Evolutionary conservation across 2,329 filamentous ascomycete genomes (phyloP).

Genomic region (Ceratocystis destructans): DNA sequence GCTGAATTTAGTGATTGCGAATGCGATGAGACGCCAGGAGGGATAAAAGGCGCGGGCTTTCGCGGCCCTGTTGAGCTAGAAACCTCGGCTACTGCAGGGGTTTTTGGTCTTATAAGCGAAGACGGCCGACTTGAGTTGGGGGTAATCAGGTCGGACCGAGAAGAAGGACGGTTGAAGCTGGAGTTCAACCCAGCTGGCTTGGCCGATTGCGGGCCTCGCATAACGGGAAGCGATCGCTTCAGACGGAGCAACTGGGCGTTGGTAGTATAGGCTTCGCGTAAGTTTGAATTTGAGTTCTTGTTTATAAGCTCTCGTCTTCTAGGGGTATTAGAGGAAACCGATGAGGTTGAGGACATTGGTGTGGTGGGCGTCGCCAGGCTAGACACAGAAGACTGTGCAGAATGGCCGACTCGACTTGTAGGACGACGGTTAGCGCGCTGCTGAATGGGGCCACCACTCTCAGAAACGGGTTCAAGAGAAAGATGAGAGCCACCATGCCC

Average conservation of each 20-base stretch:
- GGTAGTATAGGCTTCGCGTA: conserved; percentile 48
- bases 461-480: conserved; percentile 81
- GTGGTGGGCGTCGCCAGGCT: conserved; percentile 49
- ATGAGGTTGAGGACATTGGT: conserved; percentile 36
- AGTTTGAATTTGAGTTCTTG: conserved; percentile 39
- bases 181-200: conserved; percentile 39
- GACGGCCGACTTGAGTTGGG: conserved; percentile 11
- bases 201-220: conserved; percentile 35
- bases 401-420: conserved; percentile 55
- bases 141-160: conserved; percentile 21
- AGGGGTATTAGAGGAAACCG: conserved; percentile 38
- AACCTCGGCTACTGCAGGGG: conserved; percentile 48
- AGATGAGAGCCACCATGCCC: conserved; percentile 55
- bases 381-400: conserved; percentile 53
- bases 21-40: conserved; percentile 53
- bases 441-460: conserved; percentile 62
- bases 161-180: conserved; percentile 38
- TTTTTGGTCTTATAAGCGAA: conserved; percentile 47
- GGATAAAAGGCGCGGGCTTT: conserved; percentile 59
- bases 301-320: conserved; percentile 45
- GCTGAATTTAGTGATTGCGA: conserved; percentile 66
- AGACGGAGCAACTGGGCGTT: conserved; percentile 50
- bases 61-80: conserved; percentile 27
- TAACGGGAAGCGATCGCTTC: conserved; percentile 50
- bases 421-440: conserved; percentile 44